Evolutionary conservation across 768 basidiomycete genomes (phyloP).

Genomic region (Dacryopinax primogenitus): DNA sequence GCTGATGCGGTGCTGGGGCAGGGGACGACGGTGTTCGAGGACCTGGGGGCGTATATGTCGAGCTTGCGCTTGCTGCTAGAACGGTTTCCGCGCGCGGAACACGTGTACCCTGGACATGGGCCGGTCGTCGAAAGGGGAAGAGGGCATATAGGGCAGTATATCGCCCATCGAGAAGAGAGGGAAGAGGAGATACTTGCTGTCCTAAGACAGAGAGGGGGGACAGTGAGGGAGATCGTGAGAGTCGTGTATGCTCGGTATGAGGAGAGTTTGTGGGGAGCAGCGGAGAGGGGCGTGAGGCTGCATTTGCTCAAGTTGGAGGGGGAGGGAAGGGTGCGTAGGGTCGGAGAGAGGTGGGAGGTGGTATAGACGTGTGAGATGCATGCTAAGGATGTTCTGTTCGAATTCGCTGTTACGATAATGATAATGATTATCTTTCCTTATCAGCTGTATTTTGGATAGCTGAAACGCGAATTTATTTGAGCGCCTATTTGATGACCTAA

Average conservation of each 20-base stretch:
- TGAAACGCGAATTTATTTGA: too few relatives aligned
- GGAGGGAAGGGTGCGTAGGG: constrained; percentile 44
- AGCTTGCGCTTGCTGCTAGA: constrained; percentile 44
- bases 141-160: constrained; percentile 53
- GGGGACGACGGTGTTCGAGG: constrained; percentile 80
- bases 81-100: constrained; percentile 26
- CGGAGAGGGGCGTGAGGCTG: constrained; percentile 51
- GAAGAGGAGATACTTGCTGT: constrained; percentile 62
- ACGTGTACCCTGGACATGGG: constrained; percentile 84
- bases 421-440: too few relatives aligned
- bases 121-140: constrained; percentile 55
- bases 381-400: not conserved
- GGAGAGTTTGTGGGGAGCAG: constrained; percentile 54
- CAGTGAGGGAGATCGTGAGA: constrained; percentile 53
- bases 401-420: too few relatives aligned
- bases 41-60: constrained; percentile 55
- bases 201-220: constrained; percentile 36
- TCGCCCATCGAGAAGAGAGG: constrained; percentile 64
- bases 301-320: constrained; percentile 61
- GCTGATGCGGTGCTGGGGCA: constrained; percentile 85
- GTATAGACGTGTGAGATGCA: not conserved
- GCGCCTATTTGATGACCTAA: too few relatives aligned
- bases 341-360: constrained; percentile 3
- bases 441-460: too few relatives aligned
- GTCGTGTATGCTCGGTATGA: constrained; percentile 63